Evolutionary conservation across 2,329 filamentous ascomycete species (phyloP).

Genomic region (Diaporthe australafricana): DNA sequence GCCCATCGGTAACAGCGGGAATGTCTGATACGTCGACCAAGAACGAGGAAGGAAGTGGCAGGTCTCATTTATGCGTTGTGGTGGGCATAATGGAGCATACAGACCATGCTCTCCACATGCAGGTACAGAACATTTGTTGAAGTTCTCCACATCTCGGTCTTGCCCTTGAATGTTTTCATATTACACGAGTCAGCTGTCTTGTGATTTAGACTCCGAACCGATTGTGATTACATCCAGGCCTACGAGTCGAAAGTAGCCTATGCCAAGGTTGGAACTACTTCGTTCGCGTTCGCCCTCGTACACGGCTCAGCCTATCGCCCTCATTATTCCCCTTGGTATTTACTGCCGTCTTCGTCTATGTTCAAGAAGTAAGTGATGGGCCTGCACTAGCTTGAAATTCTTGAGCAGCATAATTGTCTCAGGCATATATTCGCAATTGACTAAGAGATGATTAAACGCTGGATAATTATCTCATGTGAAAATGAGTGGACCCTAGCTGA

Average conservation of each 20-base stretch:
- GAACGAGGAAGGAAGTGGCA: background rate
- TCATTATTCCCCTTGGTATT: background rate
- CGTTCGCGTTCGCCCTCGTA: background rate
- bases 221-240: too few species aligned
- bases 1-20: background rate
- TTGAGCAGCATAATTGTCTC: too few species aligned
- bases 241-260: background rate
- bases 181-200: background rate
- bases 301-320: background rate
- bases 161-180: background rate
- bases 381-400: background rate
- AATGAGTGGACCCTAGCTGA: too few species aligned
- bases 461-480: too few species aligned
- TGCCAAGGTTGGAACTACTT: too few species aligned
- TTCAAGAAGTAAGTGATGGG: too few species aligned
- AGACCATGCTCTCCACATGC: background rate
- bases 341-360: too few species aligned
- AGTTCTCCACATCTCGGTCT: background rate
- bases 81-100: too few species aligned
- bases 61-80: background rate
- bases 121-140: background rate
- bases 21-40: background rate
- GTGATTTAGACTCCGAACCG: background rate
- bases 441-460: too few species aligned
- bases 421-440: too few species aligned